These are phyloP conservation scores for Colletotrichum sojae DNA, from an alignment of 2,329 filamentous ascomycete species.

Conservation along the genomic window DNA sequence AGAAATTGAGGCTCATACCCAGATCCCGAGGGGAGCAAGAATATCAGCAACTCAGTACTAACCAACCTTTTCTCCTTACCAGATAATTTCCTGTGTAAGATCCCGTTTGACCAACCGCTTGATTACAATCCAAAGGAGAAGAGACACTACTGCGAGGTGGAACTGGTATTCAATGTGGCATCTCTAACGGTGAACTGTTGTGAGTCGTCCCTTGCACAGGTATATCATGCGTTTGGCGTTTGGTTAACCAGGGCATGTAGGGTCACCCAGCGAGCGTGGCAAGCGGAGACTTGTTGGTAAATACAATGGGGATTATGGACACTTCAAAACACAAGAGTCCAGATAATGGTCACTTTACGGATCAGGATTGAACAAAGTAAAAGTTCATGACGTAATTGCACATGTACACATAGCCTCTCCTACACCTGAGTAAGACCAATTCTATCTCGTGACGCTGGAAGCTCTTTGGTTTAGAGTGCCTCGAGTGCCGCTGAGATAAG, in stretches of 20 bases:
- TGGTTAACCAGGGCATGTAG: background rate
- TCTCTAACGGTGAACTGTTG: conserved; percentile 6
- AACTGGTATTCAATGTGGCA: conserved; percentile 9
- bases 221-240: background rate
- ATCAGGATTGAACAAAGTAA: background rate
- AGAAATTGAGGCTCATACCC: background rate
- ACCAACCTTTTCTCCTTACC: background rate
- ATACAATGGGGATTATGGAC: conserved; percentile 8
- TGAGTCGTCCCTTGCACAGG: background rate
- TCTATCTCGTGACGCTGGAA: background rate
- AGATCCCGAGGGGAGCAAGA: background rate
- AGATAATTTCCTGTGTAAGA: conserved; percentile 2
- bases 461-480: background rate
- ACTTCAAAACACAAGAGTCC: background rate
- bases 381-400: background rate
- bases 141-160: conserved; percentile 9
- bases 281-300: conserved; percentile 2
- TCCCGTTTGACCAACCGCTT: background rate
- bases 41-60: background rate
- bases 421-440: background rate
- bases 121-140: conserved; percentile 3
- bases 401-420: background rate
- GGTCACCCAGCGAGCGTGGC: conserved; percentile 3
- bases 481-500: background rate
- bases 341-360: conserved; percentile 4